phyloP scores from a whole-genome alignment of 208 protist genomes.

The Lotmaria passim region DNA sequence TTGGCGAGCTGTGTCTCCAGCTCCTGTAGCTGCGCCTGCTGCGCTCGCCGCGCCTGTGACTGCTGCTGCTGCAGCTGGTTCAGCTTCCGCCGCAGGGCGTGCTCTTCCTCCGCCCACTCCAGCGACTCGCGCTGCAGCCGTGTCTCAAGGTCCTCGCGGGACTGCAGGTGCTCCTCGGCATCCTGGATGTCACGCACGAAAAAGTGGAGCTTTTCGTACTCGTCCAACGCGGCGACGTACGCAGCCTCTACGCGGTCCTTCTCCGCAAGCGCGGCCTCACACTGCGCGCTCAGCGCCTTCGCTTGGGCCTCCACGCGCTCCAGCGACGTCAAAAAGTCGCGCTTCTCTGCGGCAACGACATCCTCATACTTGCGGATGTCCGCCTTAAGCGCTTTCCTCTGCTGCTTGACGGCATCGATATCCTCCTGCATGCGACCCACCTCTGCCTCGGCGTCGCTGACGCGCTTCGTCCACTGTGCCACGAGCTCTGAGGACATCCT shows the following conservation, averaged over 20 bases:
- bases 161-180: conserved; percentile 61
- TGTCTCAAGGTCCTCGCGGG: conserved; percentile 72
- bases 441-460: conserved; percentile 75
- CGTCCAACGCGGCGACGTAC: conserved; percentile 80
- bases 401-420: conserved; percentile 49
- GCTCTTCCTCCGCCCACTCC: conserved; percentile 87
- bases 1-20: conserved; percentile 63
- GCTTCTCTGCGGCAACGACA: conserved; percentile 62
- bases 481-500: conserved; percentile 48
- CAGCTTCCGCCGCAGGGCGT: conserved; percentile 58
- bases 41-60: conserved; percentile 44
- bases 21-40: conserved; percentile 62
- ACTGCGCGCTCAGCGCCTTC: conserved; percentile 54
- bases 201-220: conserved; percentile 84
- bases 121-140: conserved; percentile 71
- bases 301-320: conserved; percentile 77
- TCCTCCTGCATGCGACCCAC: conserved; percentile 72
- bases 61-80: conserved; percentile 57
- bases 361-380: conserved; percentile 56
- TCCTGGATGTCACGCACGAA: conserved; percentile 77
- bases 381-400: conserved; percentile 55
- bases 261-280: conserved; percentile 54
- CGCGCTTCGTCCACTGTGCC: conserved; percentile 69
- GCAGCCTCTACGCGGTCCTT: conserved; percentile 70
- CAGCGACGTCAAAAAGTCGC: conserved; percentile 56